Evolutionary conservation across 2,329 filamentous ascomycete genomes (phyloP).

Genomic region (Colletotrichum zoysiae): DNA sequence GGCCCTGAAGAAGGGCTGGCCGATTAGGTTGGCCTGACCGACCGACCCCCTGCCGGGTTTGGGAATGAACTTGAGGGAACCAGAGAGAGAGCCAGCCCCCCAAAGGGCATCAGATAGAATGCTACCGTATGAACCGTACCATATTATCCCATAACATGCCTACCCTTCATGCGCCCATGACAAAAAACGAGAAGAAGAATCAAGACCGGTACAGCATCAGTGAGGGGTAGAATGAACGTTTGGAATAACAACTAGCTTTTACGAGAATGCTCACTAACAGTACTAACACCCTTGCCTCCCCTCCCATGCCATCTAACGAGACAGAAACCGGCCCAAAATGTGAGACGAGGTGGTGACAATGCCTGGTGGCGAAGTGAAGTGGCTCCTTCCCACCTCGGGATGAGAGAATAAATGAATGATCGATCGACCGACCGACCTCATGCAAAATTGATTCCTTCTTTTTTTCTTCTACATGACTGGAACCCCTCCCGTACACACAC

Average conservation of each 20-base stretch:
- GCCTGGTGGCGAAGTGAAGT: neutral
- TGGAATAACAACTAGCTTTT: conserved; percentile 39
- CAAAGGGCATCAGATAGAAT: conserved; percentile 25
- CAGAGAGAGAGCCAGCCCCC: neutral
- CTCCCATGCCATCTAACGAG: conserved; percentile 31
- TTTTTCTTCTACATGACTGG: neutral
- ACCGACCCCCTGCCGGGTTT: neutral
- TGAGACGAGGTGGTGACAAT: neutral
- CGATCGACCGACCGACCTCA: neutral
- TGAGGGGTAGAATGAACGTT: neutral
- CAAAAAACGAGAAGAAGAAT: neutral
- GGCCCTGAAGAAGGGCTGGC: neutral
- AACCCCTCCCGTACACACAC: neutral
- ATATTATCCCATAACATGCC: neutral
- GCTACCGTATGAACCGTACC: conserved; percentile 15
- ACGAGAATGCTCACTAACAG: conserved; percentile 34
- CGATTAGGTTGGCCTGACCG: neutral
- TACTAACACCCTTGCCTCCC: conserved; percentile 12
- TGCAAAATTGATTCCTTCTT: neutral
- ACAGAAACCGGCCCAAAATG: neutral
- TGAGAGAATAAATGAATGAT: conserved; percentile 1
- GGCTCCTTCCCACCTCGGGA: neutral
- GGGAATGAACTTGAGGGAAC: neutral
- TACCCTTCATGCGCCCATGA: neutral
- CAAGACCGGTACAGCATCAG: neutral